Base-by-base conservation (phyloP, 2,329 filamentous ascomycete species). In the Aspergillus sp. region DNA sequence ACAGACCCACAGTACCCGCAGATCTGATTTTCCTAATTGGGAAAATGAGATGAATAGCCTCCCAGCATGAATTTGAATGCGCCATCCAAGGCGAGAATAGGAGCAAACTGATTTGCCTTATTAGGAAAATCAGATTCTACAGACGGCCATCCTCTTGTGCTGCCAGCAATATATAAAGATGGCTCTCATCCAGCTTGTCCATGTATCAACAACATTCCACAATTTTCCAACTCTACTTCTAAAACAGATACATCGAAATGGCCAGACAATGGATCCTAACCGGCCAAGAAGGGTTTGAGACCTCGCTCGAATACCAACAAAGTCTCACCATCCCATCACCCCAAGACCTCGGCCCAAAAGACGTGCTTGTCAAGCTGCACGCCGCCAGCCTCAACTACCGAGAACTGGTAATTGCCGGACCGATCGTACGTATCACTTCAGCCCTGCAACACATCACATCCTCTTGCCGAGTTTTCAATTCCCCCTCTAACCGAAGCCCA, bases 331-430 rank as follows among this genome's bases (percentile, higher is more conserved):
- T 52, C n/a, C 54, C 54, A 5, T 40, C 48, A 12, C n/a, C 22
- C 17, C 20, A 22, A 12, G 48, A 47, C 30, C 19, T 57, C 6
- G 20, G 13, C 19, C 41, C 48, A 8, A 51, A 52, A 17, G 54
- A 57, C 40, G 48, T 57, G 13, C 47, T 57, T 7, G 54, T 57
- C 48, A 52, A 47, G 41, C 11, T 57, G 11, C 27, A 57, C 13
- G 54, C 54, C 13, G 54, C 54, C 7, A 57, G 54, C 19, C 49
- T 57, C 11, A 57, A 57, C 54, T 57, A 57, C 30, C 54, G 54
- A 12, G 54, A 57, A n/a, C 5, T 57, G n/a, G 39, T 48, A 12
- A 57, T 57, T n/a, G 48, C 54, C 15, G 34, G 42, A 4, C 54
- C 54, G 2, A 41, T 6, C n/a, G 54, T 57, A 56, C 27, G 37